A percentile compares a stretch with the other conserved stretches of the same genome.
Evolutionary conservation across 176 grass and related monocot species (phyloP).

Genomic region (Coix lacrymajobi): DNA sequence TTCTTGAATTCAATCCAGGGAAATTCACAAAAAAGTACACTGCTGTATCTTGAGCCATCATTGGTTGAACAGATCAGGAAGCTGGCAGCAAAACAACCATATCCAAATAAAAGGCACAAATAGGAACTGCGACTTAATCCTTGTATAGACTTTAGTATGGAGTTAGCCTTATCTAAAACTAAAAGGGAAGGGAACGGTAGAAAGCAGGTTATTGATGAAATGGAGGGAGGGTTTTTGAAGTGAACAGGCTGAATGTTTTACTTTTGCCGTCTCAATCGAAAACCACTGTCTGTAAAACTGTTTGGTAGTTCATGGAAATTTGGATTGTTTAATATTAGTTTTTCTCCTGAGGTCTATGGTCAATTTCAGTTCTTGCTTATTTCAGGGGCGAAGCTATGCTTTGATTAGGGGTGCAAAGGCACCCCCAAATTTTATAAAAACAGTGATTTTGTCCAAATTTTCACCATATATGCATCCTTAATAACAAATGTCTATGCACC

Average conservation of each 20-base stretch:
- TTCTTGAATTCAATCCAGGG: neutral
- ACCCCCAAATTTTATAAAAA: too few species aligned
- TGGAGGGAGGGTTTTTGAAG: neutral
- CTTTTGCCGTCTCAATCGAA: neutral
- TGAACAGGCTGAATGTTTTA: neutral
- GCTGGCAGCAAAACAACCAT: neutral
- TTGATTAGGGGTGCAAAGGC: too few species aligned
- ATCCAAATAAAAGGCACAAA: neutral
- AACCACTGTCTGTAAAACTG: neutral
- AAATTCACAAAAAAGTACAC: neutral
- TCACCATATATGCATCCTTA: too few species aligned
- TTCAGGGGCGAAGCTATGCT: too few species aligned
- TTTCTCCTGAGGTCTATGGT: neutral
- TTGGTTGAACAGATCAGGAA: slow-evolving; percentile 5
- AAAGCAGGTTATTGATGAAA: neutral
- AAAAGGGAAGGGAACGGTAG: neutral
- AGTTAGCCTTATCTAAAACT: neutral
- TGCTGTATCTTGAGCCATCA: neutral
- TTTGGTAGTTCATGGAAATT: neutral
- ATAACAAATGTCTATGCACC: too few species aligned
- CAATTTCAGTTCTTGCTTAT: neutral
- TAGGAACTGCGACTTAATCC: neutral
- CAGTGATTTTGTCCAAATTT: too few species aligned
- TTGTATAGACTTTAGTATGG: neutral
- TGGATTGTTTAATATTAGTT: neutral